Conservation (phyloP, 2,329 filamentous ascomycete genomes). For the Cladosporium phlei region DNA sequence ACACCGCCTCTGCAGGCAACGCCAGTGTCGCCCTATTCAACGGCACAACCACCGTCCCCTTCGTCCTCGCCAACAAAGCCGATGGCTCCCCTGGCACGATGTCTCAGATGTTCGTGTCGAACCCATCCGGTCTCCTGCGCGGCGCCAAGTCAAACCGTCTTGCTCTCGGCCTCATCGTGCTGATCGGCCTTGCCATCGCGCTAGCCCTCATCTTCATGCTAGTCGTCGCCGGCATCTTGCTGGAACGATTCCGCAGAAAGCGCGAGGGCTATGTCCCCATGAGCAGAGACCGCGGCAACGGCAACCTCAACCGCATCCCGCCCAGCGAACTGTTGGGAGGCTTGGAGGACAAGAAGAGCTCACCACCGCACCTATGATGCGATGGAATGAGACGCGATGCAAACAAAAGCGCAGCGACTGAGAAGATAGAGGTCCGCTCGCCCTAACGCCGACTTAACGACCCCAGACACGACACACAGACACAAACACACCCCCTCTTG, state of each 20-base stretch:
- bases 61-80: slow-evolving; percentile 66
- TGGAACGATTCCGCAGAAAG: slow-evolving; percentile 71
- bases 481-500: too few relatives aligned
- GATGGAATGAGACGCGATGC: not conserved
- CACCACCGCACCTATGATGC: slow-evolving; percentile 1
- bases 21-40: slow-evolving; percentile 86
- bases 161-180: slow-evolving; percentile 70
- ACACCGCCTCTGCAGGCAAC: slow-evolving; percentile 69
- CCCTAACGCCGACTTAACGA: slow-evolving; percentile 11
- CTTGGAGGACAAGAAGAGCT: slow-evolving; percentile 23
- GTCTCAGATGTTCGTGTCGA: slow-evolving; percentile 76
- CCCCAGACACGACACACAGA: not conserved
- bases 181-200: slow-evolving; percentile 75
- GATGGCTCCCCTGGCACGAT: slow-evolving; percentile 67
- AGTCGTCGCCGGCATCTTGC: slow-evolving; percentile 67
- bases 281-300: slow-evolving; percentile 50
- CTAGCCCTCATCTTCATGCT: slow-evolving; percentile 73
- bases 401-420: not conserved
- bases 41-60: slow-evolving; percentile 71
- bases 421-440: not conserved
- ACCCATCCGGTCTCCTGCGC: slow-evolving; percentile 65
- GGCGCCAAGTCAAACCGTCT: slow-evolving; percentile 50
- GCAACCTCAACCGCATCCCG: slow-evolving; percentile 48
- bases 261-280: slow-evolving; percentile 77
- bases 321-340: slow-evolving; percentile 35